A percentile compares a stretch with the other conserved stretches of the same genome.
These are phyloP conservation scores for Daphne laureola DNA, from an alignment of 441 rosid species.

Conservation along the genomic window DNA sequence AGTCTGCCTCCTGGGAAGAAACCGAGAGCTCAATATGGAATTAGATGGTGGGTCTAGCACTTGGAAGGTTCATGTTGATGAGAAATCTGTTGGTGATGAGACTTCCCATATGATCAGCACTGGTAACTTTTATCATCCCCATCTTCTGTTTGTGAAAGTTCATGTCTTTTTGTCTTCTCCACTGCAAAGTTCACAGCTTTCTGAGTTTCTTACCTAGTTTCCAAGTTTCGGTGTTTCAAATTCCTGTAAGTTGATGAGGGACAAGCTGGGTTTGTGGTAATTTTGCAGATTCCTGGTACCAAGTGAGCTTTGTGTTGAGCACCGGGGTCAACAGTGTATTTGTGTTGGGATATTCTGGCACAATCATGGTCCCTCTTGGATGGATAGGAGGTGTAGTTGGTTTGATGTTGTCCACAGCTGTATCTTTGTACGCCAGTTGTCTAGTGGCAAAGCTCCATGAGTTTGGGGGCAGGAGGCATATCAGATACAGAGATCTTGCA, in stretches of 20 bases:
- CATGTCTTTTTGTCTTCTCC: no score
- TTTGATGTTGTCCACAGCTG: slow-evolving; percentile 48
- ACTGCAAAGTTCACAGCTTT: background rate
- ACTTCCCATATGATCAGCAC: slow-evolving; percentile 83
- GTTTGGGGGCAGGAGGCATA: slow-evolving; percentile 78
- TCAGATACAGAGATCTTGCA: slow-evolving; percentile 31
- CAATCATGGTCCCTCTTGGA: slow-evolving; percentile 76
- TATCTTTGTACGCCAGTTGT: slow-evolving; percentile 64
- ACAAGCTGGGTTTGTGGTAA: no score
- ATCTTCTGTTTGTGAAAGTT: background rate
- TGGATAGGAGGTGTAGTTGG: slow-evolving; percentile 65
- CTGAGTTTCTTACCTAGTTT: no score
- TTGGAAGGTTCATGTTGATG: no score
- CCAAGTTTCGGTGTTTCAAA: no score
- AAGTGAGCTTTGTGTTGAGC: slow-evolving; percentile 73
- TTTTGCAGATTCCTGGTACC: slow-evolving; percentile 75
- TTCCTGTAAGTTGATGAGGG: no score
- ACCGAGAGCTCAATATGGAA: slow-evolving; percentile 16
- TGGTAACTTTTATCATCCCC: slow-evolving; percentile 42
- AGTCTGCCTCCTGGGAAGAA: slow-evolving; percentile 21
- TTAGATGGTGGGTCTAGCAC: no score
- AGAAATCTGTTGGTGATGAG: slow-evolving; percentile 29
- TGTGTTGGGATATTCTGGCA: slow-evolving; percentile 20
- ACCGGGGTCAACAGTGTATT: slow-evolving; percentile 80
- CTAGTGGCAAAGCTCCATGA: slow-evolving; percentile 79